Conservation (phyloP, 2,329 filamentous ascomycete species). For the Phaeomoniella chlamydospora region DNA sequence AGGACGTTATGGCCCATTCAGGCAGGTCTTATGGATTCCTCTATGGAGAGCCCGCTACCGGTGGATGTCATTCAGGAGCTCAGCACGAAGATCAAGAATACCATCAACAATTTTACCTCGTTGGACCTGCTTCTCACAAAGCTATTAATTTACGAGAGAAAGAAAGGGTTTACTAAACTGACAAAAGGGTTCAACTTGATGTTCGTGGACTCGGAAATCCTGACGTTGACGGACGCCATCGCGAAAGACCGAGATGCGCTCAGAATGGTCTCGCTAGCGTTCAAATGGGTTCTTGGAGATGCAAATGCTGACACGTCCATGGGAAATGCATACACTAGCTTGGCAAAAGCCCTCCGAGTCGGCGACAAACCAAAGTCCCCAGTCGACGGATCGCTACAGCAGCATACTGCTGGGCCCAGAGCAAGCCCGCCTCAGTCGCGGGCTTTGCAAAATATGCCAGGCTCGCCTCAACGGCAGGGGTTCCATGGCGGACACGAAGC, state of each 20-base stretch:
- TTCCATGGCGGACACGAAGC: too few species aligned
- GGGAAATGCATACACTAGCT: constrained; percentile 53
- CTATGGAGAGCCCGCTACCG: constrained; percentile 39
- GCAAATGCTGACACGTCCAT: constrained; percentile 44
- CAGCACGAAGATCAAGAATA: constrained; percentile 47
- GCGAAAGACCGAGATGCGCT: constrained; percentile 45
- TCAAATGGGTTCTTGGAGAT: constrained; percentile 50
- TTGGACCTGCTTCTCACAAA: constrained; percentile 49
- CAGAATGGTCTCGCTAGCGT: constrained; percentile 48
- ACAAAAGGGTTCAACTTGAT: constrained; percentile 49
- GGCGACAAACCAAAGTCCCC: too few species aligned
- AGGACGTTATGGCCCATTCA: constrained; percentile 55
- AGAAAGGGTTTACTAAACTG: constrained; percentile 44
- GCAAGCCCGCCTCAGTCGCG: too few species aligned
- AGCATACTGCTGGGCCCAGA: too few species aligned
- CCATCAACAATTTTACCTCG: constrained; percentile 46
- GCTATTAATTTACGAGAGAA: constrained; percentile 48
- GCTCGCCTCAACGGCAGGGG: too few species aligned
- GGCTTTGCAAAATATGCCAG: too few species aligned
- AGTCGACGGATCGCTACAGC: too few species aligned
- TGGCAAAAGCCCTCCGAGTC: constrained; percentile 51
- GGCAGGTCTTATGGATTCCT: constrained; percentile 44
- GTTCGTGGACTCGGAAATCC: constrained; percentile 47
- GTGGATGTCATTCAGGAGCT: constrained; percentile 48
- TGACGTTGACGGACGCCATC: constrained; percentile 43